Evolutionary conservation across 2,329 filamentous ascomycete species (phyloP), one percentile per base, ranked within the genome.

Genomic region (Diaporthe sp.): DNA sequence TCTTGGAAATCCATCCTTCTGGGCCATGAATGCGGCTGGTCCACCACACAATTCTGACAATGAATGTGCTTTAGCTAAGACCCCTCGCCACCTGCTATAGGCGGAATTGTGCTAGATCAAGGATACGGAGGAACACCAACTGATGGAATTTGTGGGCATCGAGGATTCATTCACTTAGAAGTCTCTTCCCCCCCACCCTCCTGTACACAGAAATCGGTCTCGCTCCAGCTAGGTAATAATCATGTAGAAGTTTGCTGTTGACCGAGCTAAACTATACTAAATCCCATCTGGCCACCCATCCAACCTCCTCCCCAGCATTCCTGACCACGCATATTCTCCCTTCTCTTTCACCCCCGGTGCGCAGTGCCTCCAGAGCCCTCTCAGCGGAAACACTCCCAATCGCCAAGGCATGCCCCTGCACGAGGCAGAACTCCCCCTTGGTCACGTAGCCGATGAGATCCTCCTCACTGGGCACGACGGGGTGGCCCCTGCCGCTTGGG

Each of bases 371-470:
- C 4, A 89, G 74, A 1, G 94, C 87, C 81, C 88, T 92, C 7
- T 86, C 85, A 0, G 92, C 85, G 19, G 91, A 85, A 35, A 98
- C 80, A 66, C 90, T 92, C 0, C 94, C 97, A 74, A 98, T 87
- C 0, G 92, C 96, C 22, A 91, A 92, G 0, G 93, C 94, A 77
- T 88, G 90, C 0, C 96, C 97, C 77, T 93, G 91, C 2, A 91
- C 90, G 2, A 98, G 88, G 79, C 93, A 95, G 81, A 93, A 98
- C 68, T 94, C 93, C 0, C 96, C 97, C 1, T 93, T 93, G 2
- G 95, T 98, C 32, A 98, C 92, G 81, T 97, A 99, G 0, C 97
- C 97, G 68, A 98, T 90, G 17, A 98, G 86, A 81, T 98, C 94
- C 30, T 89, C 87, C 76, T 92, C 91, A 13, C 88, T 87, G 0